Conservation (phyloP, 768 basidiomycete genomes). For the Clavulina sp. region DNA sequence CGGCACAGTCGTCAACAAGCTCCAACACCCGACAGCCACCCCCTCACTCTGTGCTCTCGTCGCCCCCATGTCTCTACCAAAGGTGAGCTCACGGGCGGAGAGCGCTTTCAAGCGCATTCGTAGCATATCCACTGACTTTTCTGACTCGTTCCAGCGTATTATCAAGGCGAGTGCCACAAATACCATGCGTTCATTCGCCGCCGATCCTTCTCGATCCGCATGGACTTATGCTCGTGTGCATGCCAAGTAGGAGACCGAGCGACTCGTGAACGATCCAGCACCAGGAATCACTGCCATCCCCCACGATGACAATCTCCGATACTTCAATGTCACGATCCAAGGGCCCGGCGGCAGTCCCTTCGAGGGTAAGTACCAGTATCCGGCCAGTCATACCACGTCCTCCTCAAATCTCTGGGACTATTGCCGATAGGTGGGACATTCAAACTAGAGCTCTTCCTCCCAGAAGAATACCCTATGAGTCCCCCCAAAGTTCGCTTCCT, state of each 20-base stretch:
- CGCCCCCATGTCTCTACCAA: slow-evolving; percentile 23
- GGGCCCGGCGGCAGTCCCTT: slow-evolving; percentile 94
- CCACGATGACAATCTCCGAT: slow-evolving; percentile 93
- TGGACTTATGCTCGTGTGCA: background rate
- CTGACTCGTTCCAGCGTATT: slow-evolving; percentile 7
- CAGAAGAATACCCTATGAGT: slow-evolving; percentile 99
- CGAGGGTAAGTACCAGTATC: slow-evolving; percentile 35
- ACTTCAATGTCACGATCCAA: slow-evolving; percentile 95
- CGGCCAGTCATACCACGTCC: background rate
- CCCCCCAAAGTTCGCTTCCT: slow-evolving; percentile 96
- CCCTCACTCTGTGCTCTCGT: too few species aligned
- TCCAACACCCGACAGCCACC: too few species aligned
- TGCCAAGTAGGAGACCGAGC: slow-evolving; percentile 76
- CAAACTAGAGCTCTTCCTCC: slow-evolving; percentile 91
- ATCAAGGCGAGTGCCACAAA: slow-evolving; percentile 8
- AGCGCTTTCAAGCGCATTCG: slow-evolving; percentile 8
- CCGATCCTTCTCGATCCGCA: background rate
- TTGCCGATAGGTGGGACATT: slow-evolving; percentile 60
- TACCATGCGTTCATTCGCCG: background rate
- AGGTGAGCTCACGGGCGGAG: slow-evolving; percentile 18
- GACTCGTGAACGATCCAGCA: slow-evolving; percentile 88
- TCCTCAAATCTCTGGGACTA: background rate
- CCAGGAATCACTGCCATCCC: slow-evolving; percentile 92
- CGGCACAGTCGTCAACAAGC: too few species aligned
- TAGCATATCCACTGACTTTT: background rate